These are phyloP conservation scores for Saccharomyces hybrid DNA, from an alignment of 1,139 yeast genomes.

Conservation along the genomic window DNA sequence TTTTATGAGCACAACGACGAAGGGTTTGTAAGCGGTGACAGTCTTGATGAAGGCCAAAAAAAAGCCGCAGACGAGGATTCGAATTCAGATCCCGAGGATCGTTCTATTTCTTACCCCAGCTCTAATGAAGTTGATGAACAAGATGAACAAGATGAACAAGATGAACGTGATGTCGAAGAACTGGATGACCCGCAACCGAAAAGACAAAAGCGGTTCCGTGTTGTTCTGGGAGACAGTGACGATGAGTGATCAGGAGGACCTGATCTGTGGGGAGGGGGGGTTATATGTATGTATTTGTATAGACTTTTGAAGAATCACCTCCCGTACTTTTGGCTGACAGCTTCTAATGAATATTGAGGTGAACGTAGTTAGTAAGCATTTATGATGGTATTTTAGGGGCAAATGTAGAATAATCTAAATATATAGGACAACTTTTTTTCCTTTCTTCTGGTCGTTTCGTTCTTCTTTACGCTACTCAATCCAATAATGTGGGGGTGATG, in stretches of 20 bases:
- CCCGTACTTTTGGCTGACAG: background rate
- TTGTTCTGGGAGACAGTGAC: conserved; percentile 25
- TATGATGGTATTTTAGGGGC: background rate
- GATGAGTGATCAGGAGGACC: conserved; percentile 13
- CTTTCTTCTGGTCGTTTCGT: background rate
- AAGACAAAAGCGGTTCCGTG: conserved; percentile 17
- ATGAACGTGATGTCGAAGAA: conserved; percentile 6
- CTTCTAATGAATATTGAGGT: background rate
- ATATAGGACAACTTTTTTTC: background rate
- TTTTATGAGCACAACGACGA: conserved; percentile 20
- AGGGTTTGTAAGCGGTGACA: conserved; percentile 27
- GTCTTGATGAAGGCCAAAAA: conserved; percentile 14
- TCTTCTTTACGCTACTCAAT: background rate
- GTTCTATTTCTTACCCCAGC: background rate
- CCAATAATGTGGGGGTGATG: background rate
- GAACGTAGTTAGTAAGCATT: background rate
- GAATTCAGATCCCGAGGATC: background rate
- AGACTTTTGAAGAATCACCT: background rate
- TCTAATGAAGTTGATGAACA: background rate
- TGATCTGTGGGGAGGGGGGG: background rate
- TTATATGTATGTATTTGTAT: background rate
- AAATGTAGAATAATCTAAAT: background rate
- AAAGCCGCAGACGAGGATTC: background rate
- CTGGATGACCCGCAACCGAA: conserved; percentile 4
- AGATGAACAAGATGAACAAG: conserved; percentile 3